Evolutionary conservation across 768 basidiomycete species (phyloP).

Genomic region (Amanita pseudoporphyria): DNA sequence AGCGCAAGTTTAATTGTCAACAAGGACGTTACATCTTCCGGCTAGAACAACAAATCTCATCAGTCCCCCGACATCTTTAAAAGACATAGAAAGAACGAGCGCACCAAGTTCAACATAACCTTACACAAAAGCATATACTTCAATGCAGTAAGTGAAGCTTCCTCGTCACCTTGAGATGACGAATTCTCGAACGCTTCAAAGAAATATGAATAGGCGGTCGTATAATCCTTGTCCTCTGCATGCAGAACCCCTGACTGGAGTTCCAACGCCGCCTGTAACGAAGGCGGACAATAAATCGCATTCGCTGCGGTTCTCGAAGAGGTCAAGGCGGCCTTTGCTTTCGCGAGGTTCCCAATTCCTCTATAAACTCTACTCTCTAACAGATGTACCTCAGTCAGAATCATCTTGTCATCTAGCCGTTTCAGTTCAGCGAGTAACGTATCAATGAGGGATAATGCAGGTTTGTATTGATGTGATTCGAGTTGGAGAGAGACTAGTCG

Average conservation of each 20-base stretch:
- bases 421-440: constrained; percentile 85
- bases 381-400: constrained; percentile 92
- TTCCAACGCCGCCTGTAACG: constrained; percentile 36
- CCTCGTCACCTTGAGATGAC: constrained; percentile 62
- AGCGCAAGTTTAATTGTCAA: constrained; percentile 79
- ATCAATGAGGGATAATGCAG: constrained; percentile 76
- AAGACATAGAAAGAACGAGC: constrained; percentile 16
- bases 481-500: constrained; percentile 78
- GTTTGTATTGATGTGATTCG: constrained; percentile 65
- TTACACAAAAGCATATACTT: constrained; percentile 99
- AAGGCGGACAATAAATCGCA: constrained; percentile 75
- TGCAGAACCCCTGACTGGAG: constrained; percentile 68
- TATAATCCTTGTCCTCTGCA: constrained; percentile 97
- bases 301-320: constrained; percentile 91
- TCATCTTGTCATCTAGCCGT: constrained; percentile 94
- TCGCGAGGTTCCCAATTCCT: constrained; percentile 80
- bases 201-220: constrained; percentile 95
- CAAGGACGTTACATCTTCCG: constrained; percentile 88
- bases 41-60: constrained; percentile 32
- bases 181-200: constrained; percentile 94
- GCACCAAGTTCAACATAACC: constrained; percentile 91
- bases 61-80: not conserved
- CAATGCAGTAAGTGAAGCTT: constrained; percentile 66
- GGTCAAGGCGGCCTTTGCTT: constrained; percentile 87
- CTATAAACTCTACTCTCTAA: constrained; percentile 89